A percentile compares a stretch with the other conserved stretches of the same genome.
Evolutionary conservation across 495 filamentous ascomycete genomes (phyloP).

Genomic region (Cladorrhinum samala): DNA sequence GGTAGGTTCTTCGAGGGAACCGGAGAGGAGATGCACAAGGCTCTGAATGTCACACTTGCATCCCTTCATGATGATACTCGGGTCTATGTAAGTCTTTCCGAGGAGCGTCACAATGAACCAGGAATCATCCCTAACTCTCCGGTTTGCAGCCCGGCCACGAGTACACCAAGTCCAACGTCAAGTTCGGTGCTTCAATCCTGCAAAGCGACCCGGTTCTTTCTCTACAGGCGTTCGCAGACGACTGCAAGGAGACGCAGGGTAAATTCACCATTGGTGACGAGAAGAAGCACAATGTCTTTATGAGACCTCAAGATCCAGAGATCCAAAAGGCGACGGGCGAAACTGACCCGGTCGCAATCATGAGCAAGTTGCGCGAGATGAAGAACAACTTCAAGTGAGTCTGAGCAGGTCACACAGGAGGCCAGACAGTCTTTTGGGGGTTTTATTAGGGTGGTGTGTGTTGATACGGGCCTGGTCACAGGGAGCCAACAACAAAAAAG

Average conservation of each 20-base stretch:
- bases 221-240: constrained; percentile 66
- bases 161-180: constrained; percentile 91
- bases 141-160: constrained; percentile 75
- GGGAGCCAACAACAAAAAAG: not conserved
- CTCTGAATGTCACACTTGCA: constrained; percentile 79
- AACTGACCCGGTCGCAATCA: constrained; percentile 77
- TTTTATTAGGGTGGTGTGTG: too few species aligned
- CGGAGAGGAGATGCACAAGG: constrained; percentile 79
- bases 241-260: constrained; percentile 83
- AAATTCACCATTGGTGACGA: constrained; percentile 97
- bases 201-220: constrained; percentile 70
- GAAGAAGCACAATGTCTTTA: constrained; percentile 98
- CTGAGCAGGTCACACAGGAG: too few species aligned
- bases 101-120: not conserved
- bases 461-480: not conserved
- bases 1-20: constrained; percentile 97
- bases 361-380: constrained; percentile 81
- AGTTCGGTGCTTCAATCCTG: constrained; percentile 70
- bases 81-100: constrained; percentile 65
- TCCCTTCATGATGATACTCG: constrained; percentile 83
- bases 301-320: constrained; percentile 77
- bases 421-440: too few species aligned
- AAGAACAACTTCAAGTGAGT: constrained; percentile 79
- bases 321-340: constrained; percentile 81
- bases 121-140: too few species aligned